Conservation (phyloP, 495 filamentous ascomycete species). For the Aspergillus ostianus region DNA sequence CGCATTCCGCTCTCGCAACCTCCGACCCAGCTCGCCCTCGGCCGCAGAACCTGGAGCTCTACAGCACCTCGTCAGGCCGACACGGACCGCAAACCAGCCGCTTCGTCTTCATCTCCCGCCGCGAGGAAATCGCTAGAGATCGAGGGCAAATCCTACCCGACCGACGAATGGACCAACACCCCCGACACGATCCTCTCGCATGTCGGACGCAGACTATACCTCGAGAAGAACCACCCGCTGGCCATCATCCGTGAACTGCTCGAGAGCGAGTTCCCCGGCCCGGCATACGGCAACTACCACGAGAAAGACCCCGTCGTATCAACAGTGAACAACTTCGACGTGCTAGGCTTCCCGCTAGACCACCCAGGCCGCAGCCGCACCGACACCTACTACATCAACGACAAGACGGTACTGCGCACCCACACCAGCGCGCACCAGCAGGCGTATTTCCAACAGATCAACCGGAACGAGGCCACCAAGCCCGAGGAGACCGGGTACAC, state of each 20-base stretch:
- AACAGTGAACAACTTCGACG: slow-evolving; percentile 89
- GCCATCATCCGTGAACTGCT: slow-evolving; percentile 88
- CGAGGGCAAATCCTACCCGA: slow-evolving; percentile 60
- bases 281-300: slow-evolving; percentile 73
- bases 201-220: slow-evolving; percentile 73
- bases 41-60: slow-evolving; percentile 34
- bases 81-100: slow-evolving; percentile 7
- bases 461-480: slow-evolving; percentile 41
- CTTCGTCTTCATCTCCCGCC: slow-evolving; percentile 9
- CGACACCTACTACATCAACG: slow-evolving; percentile 96
- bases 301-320: slow-evolving; percentile 80
- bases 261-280: slow-evolving; percentile 78
- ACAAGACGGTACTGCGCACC: slow-evolving; percentile 78
- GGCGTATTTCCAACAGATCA: slow-evolving; percentile 68
- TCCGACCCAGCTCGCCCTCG: slow-evolving; percentile 9
- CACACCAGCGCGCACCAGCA: slow-evolving; percentile 93
- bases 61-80: slow-evolving; percentile 25
- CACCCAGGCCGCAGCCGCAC: slow-evolving; percentile 84
- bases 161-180: slow-evolving; percentile 84
- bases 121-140: slow-evolving; percentile 39
- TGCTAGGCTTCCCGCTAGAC: slow-evolving; percentile 81
- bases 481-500: slow-evolving; percentile 76
- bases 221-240: slow-evolving; percentile 85
- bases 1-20: slow-evolving; percentile 27
- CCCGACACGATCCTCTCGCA: slow-evolving; percentile 70